These are phyloP conservation scores for Didymella exigua DNA, from an alignment of 2,329 filamentous ascomycete genomes.

Conservation along the genomic window DNA sequence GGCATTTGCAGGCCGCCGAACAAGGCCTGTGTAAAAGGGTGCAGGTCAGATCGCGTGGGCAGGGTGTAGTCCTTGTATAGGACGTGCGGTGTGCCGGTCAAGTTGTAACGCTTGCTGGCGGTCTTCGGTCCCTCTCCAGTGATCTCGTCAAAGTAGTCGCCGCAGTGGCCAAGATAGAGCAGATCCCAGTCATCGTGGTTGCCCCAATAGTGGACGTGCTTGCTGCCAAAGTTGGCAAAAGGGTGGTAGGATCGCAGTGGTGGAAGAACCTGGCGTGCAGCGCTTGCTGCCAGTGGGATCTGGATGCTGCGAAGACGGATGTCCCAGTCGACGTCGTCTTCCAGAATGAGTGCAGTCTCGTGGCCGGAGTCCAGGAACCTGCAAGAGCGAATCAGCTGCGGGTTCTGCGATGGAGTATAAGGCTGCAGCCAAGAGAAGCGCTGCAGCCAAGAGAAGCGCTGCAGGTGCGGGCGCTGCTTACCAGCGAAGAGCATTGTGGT, in stretches of 20 bases:
- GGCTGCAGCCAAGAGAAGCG: slow-evolving; percentile 15
- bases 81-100: slow-evolving; percentile 42
- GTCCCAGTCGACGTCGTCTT: slow-evolving; percentile 56
- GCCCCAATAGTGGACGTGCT: slow-evolving; percentile 50
- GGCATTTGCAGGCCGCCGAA: slow-evolving; percentile 46
- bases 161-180: slow-evolving; percentile 54
- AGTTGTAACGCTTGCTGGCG: slow-evolving; percentile 33
- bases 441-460: slow-evolving; percentile 11
- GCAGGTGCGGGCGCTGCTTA: slow-evolving; percentile 28
- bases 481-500: slow-evolving; percentile 51
- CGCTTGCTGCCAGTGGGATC: slow-evolving; percentile 50
- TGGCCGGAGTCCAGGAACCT: slow-evolving; percentile 52
- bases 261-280: slow-evolving; percentile 47
- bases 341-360: slow-evolving; percentile 52
- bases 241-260: slow-evolving; percentile 25
- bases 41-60: slow-evolving; percentile 44
- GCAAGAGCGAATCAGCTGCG: slow-evolving; percentile 20
- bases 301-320: slow-evolving; percentile 52
- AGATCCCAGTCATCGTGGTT: slow-evolving; percentile 49
- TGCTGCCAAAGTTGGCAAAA: slow-evolving; percentile 24
- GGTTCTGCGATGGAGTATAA: neutral
- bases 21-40: slow-evolving; percentile 49
- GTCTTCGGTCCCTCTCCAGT: slow-evolving; percentile 35
- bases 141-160: slow-evolving; percentile 49
- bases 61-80: slow-evolving; percentile 48